These are phyloP conservation scores for Nepenthes mirabilis DNA, from an alignment of 148 eudicot genomes.

Conservation along the genomic window DNA sequence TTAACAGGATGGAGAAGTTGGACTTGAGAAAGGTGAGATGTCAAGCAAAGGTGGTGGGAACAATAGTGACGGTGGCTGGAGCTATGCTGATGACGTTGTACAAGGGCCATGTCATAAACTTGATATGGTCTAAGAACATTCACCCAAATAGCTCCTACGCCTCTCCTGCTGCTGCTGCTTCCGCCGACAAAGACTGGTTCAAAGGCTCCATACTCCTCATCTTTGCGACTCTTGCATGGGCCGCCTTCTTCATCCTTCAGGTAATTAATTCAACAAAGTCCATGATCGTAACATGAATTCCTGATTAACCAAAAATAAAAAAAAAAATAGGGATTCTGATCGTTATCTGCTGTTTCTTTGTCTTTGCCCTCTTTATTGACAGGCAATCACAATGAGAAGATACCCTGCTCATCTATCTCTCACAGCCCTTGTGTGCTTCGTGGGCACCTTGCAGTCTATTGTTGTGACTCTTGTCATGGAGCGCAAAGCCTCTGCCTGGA, in stretches of 20 bases:
- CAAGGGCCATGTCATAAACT: slow-evolving; percentile 5
- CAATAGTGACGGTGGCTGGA: slow-evolving; percentile 12
- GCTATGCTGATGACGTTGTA: slow-evolving; percentile 13
- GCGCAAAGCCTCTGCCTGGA: slow-evolving; percentile 11
- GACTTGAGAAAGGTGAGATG: slow-evolving; percentile 7
- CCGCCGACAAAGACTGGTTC: slow-evolving; percentile 13
- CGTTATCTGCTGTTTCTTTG: background rate
- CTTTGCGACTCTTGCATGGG: slow-evolving; percentile 23
- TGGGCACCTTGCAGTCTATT: slow-evolving; percentile 15
- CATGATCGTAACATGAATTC: no score
- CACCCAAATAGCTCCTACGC: background rate
- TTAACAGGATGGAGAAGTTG: slow-evolving; percentile 11
- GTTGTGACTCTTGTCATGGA: slow-evolving; percentile 14
- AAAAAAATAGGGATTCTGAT: no score
- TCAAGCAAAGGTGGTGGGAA: slow-evolving; percentile 14
- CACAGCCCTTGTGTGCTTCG: slow-evolving; percentile 10
- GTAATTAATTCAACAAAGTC: background rate
- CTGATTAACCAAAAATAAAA: background rate
- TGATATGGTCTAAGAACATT: slow-evolving; percentile 3
- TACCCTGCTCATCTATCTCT: slow-evolving; percentile 10
- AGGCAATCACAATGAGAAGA: slow-evolving; percentile 11
- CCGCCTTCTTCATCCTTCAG: slow-evolving; percentile 22
- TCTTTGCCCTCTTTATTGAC: no score
- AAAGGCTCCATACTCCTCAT: slow-evolving; percentile 16
- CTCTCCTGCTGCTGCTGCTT: background rate